Base-by-base conservation (phyloP, 169 alveolate species). In the Eimeria sp. region DNA sequence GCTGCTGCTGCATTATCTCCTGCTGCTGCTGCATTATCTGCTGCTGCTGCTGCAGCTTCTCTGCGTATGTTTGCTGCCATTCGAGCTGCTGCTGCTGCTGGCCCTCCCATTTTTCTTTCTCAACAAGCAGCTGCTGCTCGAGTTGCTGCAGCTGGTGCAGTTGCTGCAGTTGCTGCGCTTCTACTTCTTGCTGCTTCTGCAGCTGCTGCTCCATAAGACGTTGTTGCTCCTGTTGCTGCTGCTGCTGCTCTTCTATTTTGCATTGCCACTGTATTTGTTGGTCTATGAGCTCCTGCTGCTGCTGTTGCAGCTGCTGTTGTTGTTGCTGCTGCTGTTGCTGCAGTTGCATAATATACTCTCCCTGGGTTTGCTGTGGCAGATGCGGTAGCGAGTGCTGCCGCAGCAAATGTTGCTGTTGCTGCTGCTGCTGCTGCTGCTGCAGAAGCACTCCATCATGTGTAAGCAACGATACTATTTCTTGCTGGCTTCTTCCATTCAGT, bases 351-450 rank as follows among this genome's bases (percentile, higher is more conserved):
- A 34, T 34, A 34, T 34, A 14, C 63, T 76, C 61, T 76, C 25
- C 87, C 30, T 76, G 87, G 2, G 43, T 18, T n/a, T 72, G 20
- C 22, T 11, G n/a, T 18, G 49, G 25, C 82, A 40, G 82, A 7
- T 11, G 61, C 61, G 43, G 87, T 4, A 43, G 87, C 61, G 40
- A 63, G 63, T 34, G 87, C 84, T 76, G 87, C 87, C 45, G 87
- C 63, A 43, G 63, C 34, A 16, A 34, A n/a, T 34, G 40, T 34
- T 11, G 61, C 61, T 76, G 87, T 2, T 76, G 87, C 61, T 76
- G 87, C 87, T 34, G 87, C 84, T 76, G 87, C 87, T 34, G 87
- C 84, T 76, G 87, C 87, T 76, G 87, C 63, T 76, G 63, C 34
- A 16, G 61, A n/a, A 43, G 87, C 27, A 7, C 34, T 30, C 20